These are phyloP conservation scores for Cicer cuneatum DNA, from an alignment of 306 rosid genomes.

Conservation along the genomic window DNA sequence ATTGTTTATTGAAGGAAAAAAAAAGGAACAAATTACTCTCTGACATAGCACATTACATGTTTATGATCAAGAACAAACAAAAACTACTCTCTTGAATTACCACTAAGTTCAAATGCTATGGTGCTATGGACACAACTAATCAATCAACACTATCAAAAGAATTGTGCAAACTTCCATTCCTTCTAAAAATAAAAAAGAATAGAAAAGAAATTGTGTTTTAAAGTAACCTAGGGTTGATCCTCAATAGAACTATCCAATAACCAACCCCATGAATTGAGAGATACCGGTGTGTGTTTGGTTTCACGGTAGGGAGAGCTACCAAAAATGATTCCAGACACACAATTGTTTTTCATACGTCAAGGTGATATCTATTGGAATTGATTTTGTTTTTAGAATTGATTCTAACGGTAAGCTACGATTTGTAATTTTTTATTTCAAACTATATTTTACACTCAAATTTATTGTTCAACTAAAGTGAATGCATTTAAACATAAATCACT, in stretches of 20 bases:
- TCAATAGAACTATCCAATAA: background rate
- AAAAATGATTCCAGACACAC: no score
- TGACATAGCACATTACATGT: background rate
- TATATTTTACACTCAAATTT: no score
- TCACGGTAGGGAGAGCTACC: no score
- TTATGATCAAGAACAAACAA: background rate
- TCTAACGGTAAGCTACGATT: background rate
- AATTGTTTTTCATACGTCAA: no score
- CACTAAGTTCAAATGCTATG: slow-evolving; percentile 17
- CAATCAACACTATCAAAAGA: slow-evolving; percentile 1
- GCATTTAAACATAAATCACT: background rate
- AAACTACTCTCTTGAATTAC: background rate
- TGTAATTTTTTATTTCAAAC: no score
- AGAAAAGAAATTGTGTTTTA: background rate
- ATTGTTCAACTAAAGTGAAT: background rate
- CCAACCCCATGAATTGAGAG: background rate
- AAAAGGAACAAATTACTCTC: slow-evolving; percentile 5
- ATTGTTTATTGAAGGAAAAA: background rate
- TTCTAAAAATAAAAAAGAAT: background rate
- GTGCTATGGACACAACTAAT: slow-evolving; percentile 15
- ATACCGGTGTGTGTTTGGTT: background rate
- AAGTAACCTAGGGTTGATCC: slow-evolving; percentile 16
- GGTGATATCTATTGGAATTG: background rate
- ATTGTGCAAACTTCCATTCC: background rate
- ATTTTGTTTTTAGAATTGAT: background rate